Base-by-base conservation (phyloP, 202 grass and related monocot genomes). In the Eragrostis tef region DNA sequence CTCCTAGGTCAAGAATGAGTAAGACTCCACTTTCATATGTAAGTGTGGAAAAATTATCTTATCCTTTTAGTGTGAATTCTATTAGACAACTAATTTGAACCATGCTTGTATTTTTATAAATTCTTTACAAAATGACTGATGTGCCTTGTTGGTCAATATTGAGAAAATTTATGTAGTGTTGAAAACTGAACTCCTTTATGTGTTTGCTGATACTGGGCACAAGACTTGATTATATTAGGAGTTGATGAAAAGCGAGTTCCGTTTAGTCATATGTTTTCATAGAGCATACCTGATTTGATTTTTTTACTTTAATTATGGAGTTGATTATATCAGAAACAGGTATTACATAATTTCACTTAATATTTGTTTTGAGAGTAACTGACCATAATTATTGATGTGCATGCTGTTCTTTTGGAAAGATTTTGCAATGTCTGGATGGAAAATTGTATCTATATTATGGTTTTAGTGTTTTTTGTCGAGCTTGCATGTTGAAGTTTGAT, bases 1-100 rank as follows among this genome's bases (percentile, higher is more conserved):
- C 34, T 48, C 48, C 36, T 78, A 64, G 44, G 29, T 48, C 74
- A 67, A 12, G 26, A 57, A 57, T 31, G 59, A 57, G 21, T 27
- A 73, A 45, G 42, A 73, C 79, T 64, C 68, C 68, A 41, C 25
- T 73, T 49, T 59, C 67, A 73, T 63, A 83, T 58, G 46, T 83
- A 68, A 84, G 70, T 75, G 13, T 54, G 65, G 22, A 25, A 34
- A 54, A 9, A 75, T 15, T 56, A 51, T 45, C 12, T 48, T 19
- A 22, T 82, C 57, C 22, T 67, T 75, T 26, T 83, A 25, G 15
- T 27, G 7, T 53, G 14, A 41, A 65, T 19, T 17, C 0, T 8
- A 43, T 67, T 67, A 11, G 9, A 20, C 58, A 69, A 27, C 45
- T 43, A 8, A 29, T 44, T 19, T 43, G 1, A 52, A 58, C 64